Evolutionary conservation across 805 yeast species (phyloP).

Genomic region (Blastobotrys mokoenaii): DNA sequence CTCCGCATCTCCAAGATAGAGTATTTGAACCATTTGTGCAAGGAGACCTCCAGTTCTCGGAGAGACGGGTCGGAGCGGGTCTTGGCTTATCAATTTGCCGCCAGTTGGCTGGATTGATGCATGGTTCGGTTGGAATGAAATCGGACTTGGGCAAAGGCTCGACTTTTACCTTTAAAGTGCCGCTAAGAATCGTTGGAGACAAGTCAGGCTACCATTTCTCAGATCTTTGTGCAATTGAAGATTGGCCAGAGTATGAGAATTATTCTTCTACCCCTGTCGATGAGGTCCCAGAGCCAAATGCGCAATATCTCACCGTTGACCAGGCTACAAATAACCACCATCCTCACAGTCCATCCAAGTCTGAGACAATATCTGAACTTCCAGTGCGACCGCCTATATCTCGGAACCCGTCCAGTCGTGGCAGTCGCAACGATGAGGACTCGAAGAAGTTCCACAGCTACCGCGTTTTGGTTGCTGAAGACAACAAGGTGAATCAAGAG

Average conservation of each 20-base stretch:
- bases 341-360: neutral
- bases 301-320: neutral
- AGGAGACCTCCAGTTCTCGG: slow-evolving; percentile 87
- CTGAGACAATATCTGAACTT: neutral
- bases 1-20: slow-evolving; percentile 63
- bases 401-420: slow-evolving; percentile 3
- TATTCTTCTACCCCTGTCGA: neutral
- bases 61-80: slow-evolving; percentile 94
- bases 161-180: slow-evolving; percentile 66
- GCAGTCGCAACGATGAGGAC: slow-evolving; percentile 1
- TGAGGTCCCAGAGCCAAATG: neutral
- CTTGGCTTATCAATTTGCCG: slow-evolving; percentile 82
- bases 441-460: slow-evolving; percentile 1
- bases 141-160: slow-evolving; percentile 79
- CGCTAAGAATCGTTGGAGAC: slow-evolving; percentile 14
- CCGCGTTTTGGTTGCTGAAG: slow-evolving; percentile 79
- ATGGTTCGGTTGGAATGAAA: slow-evolving; percentile 67
- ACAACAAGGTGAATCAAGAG: slow-evolving; percentile 86
- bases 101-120: slow-evolving; percentile 82
- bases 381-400: neutral
- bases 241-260: neutral
- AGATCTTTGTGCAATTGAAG: neutral
- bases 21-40: slow-evolving; percentile 95
- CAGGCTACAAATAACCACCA: neutral
- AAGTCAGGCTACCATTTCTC: neutral